These are phyloP conservation scores for Amniculicola lignicola DNA, from an alignment of 495 filamentous ascomycete genomes.

Conservation along the genomic window DNA sequence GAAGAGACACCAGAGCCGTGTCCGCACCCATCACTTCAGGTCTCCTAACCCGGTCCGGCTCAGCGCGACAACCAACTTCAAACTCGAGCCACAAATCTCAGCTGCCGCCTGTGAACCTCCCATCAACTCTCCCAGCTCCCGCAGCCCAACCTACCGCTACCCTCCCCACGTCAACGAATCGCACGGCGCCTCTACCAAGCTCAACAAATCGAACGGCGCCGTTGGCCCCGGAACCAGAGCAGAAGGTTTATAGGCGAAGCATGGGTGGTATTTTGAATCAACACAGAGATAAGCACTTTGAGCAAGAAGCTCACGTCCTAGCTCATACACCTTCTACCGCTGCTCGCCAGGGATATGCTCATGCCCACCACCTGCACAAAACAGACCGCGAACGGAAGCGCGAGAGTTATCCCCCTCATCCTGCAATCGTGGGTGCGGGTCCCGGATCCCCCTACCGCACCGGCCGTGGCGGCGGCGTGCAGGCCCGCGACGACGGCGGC, in stretches of 20 bases:
- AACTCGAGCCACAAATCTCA: constrained; percentile 24
- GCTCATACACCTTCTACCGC: constrained; percentile 5
- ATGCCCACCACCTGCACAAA: not conserved
- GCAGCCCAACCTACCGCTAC: not conserved
- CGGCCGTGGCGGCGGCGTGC: not conserved
- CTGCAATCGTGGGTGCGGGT: constrained; percentile 26
- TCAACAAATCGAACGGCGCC: not conserved
- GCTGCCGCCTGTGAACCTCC: too few relatives aligned
- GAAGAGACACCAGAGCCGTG: not conserved
- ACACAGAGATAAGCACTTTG: constrained; percentile 17
- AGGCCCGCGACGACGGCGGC: constrained; percentile 2
- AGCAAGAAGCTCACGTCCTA: constrained; percentile 21
- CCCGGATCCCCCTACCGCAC: constrained; percentile 15
- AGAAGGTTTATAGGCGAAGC: constrained; percentile 12
- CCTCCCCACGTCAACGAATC: not conserved
- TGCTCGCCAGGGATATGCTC: not conserved
- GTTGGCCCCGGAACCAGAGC: not conserved
- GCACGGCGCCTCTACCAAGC: too few relatives aligned
- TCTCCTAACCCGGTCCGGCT: not conserved
- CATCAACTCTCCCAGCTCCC: too few relatives aligned
- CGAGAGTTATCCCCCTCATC: constrained; percentile 27
- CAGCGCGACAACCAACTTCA: constrained; percentile 9
- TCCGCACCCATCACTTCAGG: constrained; percentile 4
- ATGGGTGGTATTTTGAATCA: constrained; percentile 33
- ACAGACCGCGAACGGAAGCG: constrained; percentile 3